Evolutionary conservation across 192 early-diverging fungal species (phyloP).

Genomic region (Powellomyces hirtus): DNA sequence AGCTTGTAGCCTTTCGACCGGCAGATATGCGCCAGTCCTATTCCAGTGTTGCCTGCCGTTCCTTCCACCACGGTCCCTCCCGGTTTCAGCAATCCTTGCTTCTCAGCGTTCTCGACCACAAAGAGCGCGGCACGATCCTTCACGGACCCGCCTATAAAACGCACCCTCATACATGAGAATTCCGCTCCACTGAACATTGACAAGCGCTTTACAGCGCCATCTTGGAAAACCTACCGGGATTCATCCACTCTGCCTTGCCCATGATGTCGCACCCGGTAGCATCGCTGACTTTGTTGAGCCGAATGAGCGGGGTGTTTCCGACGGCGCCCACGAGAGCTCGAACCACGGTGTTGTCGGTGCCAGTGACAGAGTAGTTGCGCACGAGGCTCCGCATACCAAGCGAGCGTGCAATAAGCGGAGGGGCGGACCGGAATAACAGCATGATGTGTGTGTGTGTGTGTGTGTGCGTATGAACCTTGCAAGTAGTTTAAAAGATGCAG

Average conservation of each 20-base stretch:
- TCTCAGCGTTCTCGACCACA: conserved; percentile 93
- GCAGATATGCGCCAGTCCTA: conserved; percentile 92
- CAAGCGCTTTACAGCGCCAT: too few relatives aligned
- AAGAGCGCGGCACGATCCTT: conserved; percentile 95
- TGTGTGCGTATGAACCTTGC: too few relatives aligned
- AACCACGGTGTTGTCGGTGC: conserved; percentile 27
- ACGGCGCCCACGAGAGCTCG: conserved; percentile 80
- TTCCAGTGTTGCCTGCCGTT: conserved; percentile 83
- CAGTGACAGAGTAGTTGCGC: conserved; percentile 3
- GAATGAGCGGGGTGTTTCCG: conserved; percentile 82
- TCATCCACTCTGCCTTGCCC: conserved; percentile 97
- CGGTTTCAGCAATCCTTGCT: conserved; percentile 73
- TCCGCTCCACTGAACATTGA: too few relatives aligned
- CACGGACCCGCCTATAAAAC: conserved; percentile 81
- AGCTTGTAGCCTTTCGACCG: conserved; percentile 91
- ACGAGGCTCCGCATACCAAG: too few relatives aligned
- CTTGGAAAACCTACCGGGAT: conserved; percentile 72
- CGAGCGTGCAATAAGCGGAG: too few relatives aligned
- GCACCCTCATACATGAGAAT: too few relatives aligned
- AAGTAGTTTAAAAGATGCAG: too few relatives aligned
- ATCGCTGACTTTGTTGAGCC: conserved; percentile 49
- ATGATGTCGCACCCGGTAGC: conserved; percentile 74
- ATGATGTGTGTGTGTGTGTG: too few relatives aligned
- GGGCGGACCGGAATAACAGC: too few relatives aligned
- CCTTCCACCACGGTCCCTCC: conserved; percentile 83